Conservation (phyloP, 106 monocot species). For the Acorus gramineus region DNA sequence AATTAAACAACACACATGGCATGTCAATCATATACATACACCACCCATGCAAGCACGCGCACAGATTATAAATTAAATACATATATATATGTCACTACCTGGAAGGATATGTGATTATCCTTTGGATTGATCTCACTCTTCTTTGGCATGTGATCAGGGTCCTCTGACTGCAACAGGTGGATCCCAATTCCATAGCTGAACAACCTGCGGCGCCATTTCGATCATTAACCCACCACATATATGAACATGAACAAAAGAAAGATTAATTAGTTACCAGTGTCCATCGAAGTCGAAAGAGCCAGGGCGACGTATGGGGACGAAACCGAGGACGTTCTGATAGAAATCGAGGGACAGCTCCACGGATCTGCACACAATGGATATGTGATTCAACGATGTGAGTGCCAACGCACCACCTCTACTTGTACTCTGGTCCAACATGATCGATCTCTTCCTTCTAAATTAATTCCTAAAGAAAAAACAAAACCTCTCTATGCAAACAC, state of each 20-base stretch:
- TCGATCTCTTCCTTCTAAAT: neutral
- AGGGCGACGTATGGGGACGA: conserved; percentile 63
- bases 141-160: conserved; percentile 30
- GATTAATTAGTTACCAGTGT: conserved; percentile 46
- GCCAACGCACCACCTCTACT: conserved; percentile 24
- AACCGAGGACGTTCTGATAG: conserved; percentile 80
- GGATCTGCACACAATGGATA: conserved; percentile 67
- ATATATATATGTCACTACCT: conserved; percentile 20
- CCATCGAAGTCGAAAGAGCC: conserved; percentile 79
- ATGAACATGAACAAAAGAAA: neutral
- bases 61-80: neutral
- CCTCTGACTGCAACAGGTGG: conserved; percentile 63
- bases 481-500: neutral
- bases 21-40: neutral
- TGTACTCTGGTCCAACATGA: neutral
- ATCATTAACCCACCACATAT: neutral
- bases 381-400: conserved; percentile 74
- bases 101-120: conserved; percentile 88
- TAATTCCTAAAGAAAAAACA: neutral
- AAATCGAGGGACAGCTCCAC: conserved; percentile 56
- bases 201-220: conserved; percentile 32
- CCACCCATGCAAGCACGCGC: neutral
- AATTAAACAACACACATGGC: neutral
- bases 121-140: conserved; percentile 69
- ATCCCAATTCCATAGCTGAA: conserved; percentile 93